These are phyloP conservation scores for Talaromyces borbonicus DNA, from an alignment of 495 filamentous ascomycete genomes.

Conservation along the genomic window DNA sequence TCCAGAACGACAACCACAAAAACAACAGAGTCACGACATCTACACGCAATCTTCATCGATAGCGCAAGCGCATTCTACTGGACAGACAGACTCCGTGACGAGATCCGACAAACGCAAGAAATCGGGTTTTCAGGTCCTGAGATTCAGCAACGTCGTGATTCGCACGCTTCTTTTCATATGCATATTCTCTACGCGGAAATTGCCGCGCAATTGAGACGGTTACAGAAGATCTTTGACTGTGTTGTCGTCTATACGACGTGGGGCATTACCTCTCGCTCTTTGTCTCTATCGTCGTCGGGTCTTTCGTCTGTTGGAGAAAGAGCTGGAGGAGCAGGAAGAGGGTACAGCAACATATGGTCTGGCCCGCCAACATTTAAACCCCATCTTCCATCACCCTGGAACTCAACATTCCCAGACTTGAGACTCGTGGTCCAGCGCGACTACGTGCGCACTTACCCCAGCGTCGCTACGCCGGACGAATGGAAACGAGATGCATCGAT, in stretches of 20 bases:
- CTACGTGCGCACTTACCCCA: conserved; percentile 40
- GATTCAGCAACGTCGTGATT: conserved; percentile 19
- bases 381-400: conserved; percentile 39
- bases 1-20: too few species aligned
- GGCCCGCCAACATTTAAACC: conserved; percentile 26
- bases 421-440: conserved; percentile 38
- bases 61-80: conserved; percentile 48
- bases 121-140: conserved; percentile 24
- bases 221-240: conserved; percentile 31
- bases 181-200: conserved; percentile 27
- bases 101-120: conserved; percentile 31
- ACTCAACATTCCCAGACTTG: conserved; percentile 28
- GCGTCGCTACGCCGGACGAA: conserved; percentile 44
- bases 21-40: conserved; percentile 25
- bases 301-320: not conserved
- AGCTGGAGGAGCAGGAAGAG: not conserved
- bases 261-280: conserved; percentile 3
- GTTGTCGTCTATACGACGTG: conserved; percentile 29
- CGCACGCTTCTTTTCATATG: conserved; percentile 24
- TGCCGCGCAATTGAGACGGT: conserved; percentile 22
- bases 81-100: conserved; percentile 43
- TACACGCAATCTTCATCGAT: conserved; percentile 45
- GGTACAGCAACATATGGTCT: conserved; percentile 25
- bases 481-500: conserved; percentile 40
- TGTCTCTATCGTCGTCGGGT: not conserved